Percentiles rank a stretch among this genome's conserved stretches.
These are phyloP conservation scores for Cytospora piceicola DNA, from an alignment of 2,329 filamentous ascomycete genomes.

Conservation along the genomic window DNA sequence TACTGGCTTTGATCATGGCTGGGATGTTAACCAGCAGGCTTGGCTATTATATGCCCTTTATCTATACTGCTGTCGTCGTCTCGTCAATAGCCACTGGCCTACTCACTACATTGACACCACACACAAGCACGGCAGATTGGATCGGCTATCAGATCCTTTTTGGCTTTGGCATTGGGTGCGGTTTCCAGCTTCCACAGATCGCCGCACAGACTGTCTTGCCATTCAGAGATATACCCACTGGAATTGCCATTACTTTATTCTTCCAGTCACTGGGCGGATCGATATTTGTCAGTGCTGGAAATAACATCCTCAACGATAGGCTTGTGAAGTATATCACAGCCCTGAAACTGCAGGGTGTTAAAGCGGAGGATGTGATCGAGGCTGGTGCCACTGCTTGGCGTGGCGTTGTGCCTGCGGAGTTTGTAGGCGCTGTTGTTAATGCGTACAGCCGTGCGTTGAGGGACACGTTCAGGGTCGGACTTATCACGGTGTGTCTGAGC, in stretches of 20 bases:
- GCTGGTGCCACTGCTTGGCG: slow-evolving; percentile 10
- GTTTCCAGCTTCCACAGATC: neutral
- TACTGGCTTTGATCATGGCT: slow-evolving; percentile 31
- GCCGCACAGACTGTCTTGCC: slow-evolving; percentile 4
- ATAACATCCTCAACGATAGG: slow-evolving; percentile 46
- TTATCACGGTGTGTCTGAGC: slow-evolving; percentile 7
- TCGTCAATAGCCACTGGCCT: slow-evolving; percentile 44
- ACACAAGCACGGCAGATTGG: slow-evolving; percentile 42
- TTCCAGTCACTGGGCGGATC: slow-evolving; percentile 40
- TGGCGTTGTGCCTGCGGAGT: neutral
- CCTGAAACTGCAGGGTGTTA: neutral
- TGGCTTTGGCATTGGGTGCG: slow-evolving; percentile 13
- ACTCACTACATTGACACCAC: slow-evolving; percentile 40
- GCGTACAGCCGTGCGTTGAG: slow-evolving; percentile 1
- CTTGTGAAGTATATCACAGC: slow-evolving; percentile 31
- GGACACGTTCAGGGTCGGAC: slow-evolving; percentile 1
- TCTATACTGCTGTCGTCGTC: slow-evolving; percentile 36
- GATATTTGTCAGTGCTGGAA: slow-evolving; percentile 51
- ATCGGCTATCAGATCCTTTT: slow-evolving; percentile 40
- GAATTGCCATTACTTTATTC: slow-evolving; percentile 6
- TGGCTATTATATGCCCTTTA: slow-evolving; percentile 35
- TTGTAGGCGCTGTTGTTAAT: neutral
- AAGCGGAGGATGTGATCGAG: neutral
- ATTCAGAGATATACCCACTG: slow-evolving; percentile 4
- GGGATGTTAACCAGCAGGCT: slow-evolving; percentile 32